Evolutionary conservation across 73 alveolate genomes (phyloP).

Genomic region (Tetrahymena borealis): DNA sequence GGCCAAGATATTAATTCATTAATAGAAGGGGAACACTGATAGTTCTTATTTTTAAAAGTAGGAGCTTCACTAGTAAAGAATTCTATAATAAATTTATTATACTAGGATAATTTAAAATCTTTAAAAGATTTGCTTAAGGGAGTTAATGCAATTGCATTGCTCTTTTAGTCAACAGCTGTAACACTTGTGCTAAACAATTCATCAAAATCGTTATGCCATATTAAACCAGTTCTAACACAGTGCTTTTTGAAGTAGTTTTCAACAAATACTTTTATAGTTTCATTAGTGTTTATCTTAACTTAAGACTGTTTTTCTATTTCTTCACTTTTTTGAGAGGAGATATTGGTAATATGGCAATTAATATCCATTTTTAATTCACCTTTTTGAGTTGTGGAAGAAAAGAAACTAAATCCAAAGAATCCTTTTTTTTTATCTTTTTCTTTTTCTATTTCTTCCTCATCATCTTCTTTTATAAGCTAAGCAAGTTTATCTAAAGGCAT

Average conservation of each 20-base stretch:
- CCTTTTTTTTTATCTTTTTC: background rate
- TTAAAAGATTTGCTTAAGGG: background rate
- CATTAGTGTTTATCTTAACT: background rate
- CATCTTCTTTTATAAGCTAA: too few relatives aligned
- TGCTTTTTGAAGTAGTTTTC: background rate
- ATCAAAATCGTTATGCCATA: background rate
- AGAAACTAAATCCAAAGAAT: background rate
- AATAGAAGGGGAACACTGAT: background rate
- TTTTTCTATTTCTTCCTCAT: too few relatives aligned
- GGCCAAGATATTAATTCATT: background rate
- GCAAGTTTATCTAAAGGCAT: too few relatives aligned
- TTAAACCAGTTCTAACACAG: background rate
- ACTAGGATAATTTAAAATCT: background rate
- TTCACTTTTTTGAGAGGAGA: background rate
- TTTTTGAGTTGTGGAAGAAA: background rate
- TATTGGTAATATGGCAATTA: background rate
- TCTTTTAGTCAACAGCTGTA: background rate
- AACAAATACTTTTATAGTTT: background rate
- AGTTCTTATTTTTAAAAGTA: background rate
- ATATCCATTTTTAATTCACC: background rate
- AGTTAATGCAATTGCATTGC: background rate
- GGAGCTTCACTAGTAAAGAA: background rate
- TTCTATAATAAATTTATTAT: background rate
- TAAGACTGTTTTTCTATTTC: background rate
- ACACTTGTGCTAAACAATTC: background rate